These are phyloP conservation scores for Filobasidium uniguttulatum DNA, from an alignment of 1,284 basidiomycete genomes.

Conservation along the genomic window DNA sequence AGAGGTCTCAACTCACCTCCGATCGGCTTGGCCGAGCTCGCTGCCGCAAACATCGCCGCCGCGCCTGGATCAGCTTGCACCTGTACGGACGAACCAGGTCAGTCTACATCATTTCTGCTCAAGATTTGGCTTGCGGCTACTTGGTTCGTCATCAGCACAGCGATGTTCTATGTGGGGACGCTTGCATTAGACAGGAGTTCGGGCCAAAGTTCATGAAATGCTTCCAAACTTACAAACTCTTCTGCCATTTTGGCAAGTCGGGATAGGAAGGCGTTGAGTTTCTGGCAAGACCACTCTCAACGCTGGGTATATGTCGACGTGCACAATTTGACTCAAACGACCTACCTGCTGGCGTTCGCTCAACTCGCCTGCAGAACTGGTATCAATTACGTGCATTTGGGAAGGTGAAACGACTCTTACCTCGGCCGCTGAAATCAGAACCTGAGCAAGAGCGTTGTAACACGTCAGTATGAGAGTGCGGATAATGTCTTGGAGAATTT, in stretches of 20 bases:
- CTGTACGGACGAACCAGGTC: slow-evolving; percentile 1
- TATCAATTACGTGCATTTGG: slow-evolving; percentile 49
- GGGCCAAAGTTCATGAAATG: not conserved
- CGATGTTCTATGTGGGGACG: slow-evolving; percentile 47
- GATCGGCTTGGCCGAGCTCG: slow-evolving; percentile 70
- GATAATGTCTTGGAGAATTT: not conserved
- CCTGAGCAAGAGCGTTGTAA: not conserved
- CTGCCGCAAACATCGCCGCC: slow-evolving; percentile 84
- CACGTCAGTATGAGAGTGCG: not conserved
- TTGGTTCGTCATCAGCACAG: slow-evolving; percentile 79
- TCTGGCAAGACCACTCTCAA: slow-evolving; percentile 22
- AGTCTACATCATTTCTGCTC: not conserved
- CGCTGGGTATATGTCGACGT: not conserved
- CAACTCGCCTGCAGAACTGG: slow-evolving; percentile 76
- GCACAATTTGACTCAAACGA: not conserved
- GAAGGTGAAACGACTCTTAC: not conserved
- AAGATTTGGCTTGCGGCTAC: slow-evolving; percentile 40
- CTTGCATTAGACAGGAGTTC: not conserved
- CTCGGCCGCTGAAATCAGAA: slow-evolving; percentile 5
- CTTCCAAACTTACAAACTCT: slow-evolving; percentile 48
- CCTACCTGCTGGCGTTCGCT: slow-evolving; percentile 68
- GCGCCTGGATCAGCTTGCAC: slow-evolving; percentile 74
- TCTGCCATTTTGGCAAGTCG: slow-evolving; percentile 81
- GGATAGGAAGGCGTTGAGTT: slow-evolving; percentile 62
- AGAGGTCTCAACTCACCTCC: slow-evolving; percentile 43